Evolutionary conservation across 2,329 filamentous ascomycete genomes (phyloP).

Genomic region (Lachnellula cervina): DNA sequence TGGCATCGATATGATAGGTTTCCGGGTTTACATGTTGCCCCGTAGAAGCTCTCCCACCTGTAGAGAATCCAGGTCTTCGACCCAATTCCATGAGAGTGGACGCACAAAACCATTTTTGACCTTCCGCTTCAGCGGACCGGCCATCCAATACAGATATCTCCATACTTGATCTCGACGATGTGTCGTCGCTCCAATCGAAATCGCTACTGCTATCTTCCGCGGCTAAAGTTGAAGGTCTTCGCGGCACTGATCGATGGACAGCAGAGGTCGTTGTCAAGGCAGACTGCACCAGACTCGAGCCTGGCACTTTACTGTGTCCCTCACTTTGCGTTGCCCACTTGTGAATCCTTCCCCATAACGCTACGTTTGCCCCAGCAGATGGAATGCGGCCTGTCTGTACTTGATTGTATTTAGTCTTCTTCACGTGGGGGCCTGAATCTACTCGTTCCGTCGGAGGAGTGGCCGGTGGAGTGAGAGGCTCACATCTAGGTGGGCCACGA

Average conservation of each 20-base stretch:
- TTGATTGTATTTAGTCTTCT: not conserved
- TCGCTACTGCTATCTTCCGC: not conserved
- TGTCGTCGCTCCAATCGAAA: not conserved
- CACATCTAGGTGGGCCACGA: not conserved
- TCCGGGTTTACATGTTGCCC: not conserved
- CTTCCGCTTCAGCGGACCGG: not conserved
- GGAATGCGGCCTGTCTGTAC: not conserved
- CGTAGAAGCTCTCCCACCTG: no score
- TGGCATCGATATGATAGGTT: not conserved
- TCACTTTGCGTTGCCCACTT: not conserved
- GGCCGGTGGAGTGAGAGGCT: not conserved
- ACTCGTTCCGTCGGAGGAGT: no score
- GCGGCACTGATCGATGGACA: not conserved
- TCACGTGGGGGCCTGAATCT: not conserved
- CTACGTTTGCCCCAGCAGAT: not conserved
- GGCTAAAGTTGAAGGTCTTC: not conserved
- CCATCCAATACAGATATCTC: not conserved
- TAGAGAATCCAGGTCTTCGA: not conserved
- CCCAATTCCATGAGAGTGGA: not conserved
- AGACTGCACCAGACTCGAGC: not conserved
- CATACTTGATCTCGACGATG: not conserved
- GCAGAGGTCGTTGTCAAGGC: not conserved
- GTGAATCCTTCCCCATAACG: conserved; percentile 2
- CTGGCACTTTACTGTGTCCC: not conserved
- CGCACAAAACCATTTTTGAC: not conserved